phyloP scores from a whole-genome alignment of 805 yeast genomes.

The Starmerella scarabaei region DNA sequence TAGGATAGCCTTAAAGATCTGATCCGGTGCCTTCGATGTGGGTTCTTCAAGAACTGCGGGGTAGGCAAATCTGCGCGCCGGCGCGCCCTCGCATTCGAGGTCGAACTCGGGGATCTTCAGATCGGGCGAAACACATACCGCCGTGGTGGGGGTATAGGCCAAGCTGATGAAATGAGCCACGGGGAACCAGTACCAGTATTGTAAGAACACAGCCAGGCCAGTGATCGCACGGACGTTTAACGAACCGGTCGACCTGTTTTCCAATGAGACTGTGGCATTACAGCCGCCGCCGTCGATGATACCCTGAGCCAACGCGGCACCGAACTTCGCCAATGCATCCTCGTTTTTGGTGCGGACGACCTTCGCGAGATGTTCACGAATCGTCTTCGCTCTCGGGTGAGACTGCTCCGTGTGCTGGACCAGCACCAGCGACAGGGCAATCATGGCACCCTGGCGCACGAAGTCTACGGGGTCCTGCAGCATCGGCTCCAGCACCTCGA shows the following conservation, averaged over 20 bases:
- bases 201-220: conserved; percentile 78
- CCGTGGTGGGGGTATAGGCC: conserved; percentile 84
- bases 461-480: conserved; percentile 90
- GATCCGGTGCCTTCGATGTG: conserved; percentile 72
- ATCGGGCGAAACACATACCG: conserved; percentile 75
- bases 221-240: conserved; percentile 83
- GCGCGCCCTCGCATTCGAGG: conserved; percentile 60
- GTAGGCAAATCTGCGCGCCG: conserved; percentile 67
- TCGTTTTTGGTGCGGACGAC: conserved; percentile 81
- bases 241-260: conserved; percentile 78
- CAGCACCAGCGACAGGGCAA: conserved; percentile 81
- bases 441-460: conserved; percentile 94
- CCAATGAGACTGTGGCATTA: conserved; percentile 85
- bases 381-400: conserved; percentile 63
- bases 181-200: conserved; percentile 99
- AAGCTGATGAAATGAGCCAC: conserved; percentile 82
- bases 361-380: conserved; percentile 60
- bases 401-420: conserved; percentile 73
- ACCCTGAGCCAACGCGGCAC: conserved; percentile 95
- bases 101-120: conserved; percentile 75
- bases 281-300: conserved; percentile 98
- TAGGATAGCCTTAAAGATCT: conserved; percentile 80
- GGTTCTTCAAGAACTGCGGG: conserved; percentile 79
- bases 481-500: conserved; percentile 84
- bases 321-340: conserved; percentile 94